Conservation (phyloP, 768 basidiomycete species). For the Tephrocybe sp. region DNA sequence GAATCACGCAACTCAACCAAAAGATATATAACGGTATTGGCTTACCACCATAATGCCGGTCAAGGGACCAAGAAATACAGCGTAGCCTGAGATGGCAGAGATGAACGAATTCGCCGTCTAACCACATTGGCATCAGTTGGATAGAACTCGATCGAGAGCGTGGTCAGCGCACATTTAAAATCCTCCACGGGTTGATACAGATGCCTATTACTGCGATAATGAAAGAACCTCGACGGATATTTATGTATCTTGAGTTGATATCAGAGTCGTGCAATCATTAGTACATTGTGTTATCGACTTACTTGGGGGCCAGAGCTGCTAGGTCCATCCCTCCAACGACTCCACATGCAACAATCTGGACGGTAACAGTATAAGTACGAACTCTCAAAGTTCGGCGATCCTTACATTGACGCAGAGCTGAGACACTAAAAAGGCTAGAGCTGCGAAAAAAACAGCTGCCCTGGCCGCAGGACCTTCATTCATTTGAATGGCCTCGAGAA, state of each 20-base stretch:
- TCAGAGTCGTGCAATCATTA: background rate
- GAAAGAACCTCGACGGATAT: constrained; percentile 30
- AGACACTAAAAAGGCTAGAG: constrained; percentile 29
- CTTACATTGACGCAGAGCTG: constrained; percentile 29
- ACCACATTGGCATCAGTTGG: background rate
- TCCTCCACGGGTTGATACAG: constrained; percentile 31
- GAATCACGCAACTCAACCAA: background rate
- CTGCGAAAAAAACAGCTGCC: constrained; percentile 32
- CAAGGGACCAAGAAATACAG: constrained; percentile 30
- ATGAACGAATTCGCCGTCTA: constrained; percentile 27
- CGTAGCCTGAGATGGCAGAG: constrained; percentile 30
- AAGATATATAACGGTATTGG: background rate
- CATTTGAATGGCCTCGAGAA: constrained; percentile 28
- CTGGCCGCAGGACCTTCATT: constrained; percentile 26
- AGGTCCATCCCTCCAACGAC: constrained; percentile 35
- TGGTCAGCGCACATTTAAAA: constrained; percentile 22
- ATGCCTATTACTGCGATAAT: constrained; percentile 28
- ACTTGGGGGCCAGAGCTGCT: constrained; percentile 25
- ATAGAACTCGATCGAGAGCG: background rate
- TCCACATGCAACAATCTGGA: constrained; percentile 27
- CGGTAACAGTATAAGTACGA: background rate
- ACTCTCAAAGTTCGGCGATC: background rate
- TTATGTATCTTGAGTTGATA: constrained; percentile 20
- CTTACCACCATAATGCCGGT: constrained; percentile 32
- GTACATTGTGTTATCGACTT: background rate